phyloP scores from a whole-genome alignment of 345 rosid genomes.

The Euphorbia tirucalli region DNA sequence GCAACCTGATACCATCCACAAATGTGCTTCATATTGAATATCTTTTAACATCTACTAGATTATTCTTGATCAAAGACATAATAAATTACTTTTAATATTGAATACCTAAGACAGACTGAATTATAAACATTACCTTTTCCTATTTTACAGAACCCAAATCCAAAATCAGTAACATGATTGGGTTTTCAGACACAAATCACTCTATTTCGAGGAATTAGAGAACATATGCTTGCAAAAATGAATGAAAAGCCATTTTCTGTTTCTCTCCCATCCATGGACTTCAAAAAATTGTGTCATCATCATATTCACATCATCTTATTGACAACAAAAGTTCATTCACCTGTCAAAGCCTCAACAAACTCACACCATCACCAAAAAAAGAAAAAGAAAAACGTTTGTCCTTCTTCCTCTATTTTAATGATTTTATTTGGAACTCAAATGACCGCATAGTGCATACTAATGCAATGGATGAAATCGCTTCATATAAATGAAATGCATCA shows the following conservation, averaged over 20 bases:
- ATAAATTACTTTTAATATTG: not conserved
- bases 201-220: too few relatives aligned
- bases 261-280: not conserved
- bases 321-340: not conserved
- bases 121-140: not conserved
- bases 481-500: not conserved
- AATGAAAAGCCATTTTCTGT: not conserved
- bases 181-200: not conserved
- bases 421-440: not conserved
- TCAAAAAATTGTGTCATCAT: not conserved
- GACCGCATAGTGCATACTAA: too few relatives aligned
- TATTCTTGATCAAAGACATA: not conserved
- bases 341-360: not conserved
- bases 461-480: not conserved
- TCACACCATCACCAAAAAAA: too few relatives aligned
- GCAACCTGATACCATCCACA: constrained; percentile 57
- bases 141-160: not conserved
- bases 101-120: not conserved
- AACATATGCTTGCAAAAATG: not conserved
- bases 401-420: too few relatives aligned
- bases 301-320: not conserved
- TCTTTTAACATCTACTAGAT: not conserved
- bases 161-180: not conserved
- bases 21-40: constrained; percentile 7
- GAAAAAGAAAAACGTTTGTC: too few relatives aligned